phyloP scores from a whole-genome alignment of 805 yeast genomes.

The Lachancea mirantina region DNA sequence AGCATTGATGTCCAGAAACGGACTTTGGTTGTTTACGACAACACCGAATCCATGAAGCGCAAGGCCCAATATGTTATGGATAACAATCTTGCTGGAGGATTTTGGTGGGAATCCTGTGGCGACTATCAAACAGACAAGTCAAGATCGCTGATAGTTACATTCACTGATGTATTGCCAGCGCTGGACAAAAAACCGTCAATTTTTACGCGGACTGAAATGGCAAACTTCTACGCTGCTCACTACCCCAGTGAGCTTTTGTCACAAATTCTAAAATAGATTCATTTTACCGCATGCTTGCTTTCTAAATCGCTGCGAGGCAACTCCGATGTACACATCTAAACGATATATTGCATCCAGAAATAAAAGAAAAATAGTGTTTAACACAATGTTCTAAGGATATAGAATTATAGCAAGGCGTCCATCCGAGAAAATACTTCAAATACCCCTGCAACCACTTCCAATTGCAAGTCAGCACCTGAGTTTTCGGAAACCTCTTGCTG shows the following conservation, averaged over 20 bases:
- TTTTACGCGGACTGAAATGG: slow-evolving; percentile 13
- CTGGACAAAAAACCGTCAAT: slow-evolving; percentile 12
- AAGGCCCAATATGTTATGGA: slow-evolving; percentile 56
- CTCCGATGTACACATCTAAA: too few relatives aligned
- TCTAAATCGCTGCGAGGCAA: too few relatives aligned
- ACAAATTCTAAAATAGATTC: too few relatives aligned
- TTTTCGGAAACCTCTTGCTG: slow-evolving; percentile 38
- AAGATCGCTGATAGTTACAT: slow-evolving; percentile 40
- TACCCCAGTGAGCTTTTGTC: slow-evolving; percentile 17
- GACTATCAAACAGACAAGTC: slow-evolving; percentile 37
- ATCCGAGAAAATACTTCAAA: slow-evolving; percentile 82
- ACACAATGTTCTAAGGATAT: slow-evolving; percentile 1
- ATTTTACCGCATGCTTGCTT: too few relatives aligned
- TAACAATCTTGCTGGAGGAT: slow-evolving; percentile 64
- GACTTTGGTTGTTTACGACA: slow-evolving; percentile 61
- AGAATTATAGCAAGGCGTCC: slow-evolving; percentile 68
- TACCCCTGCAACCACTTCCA: slow-evolving; percentile 92
- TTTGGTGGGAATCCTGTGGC: slow-evolving; percentile 95
- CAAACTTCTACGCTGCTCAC: slow-evolving; percentile 15
- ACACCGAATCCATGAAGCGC: slow-evolving; percentile 38
- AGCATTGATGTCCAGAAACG: slow-evolving; percentile 31
- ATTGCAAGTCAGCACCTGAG: slow-evolving; percentile 48
- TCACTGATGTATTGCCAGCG: slow-evolving; percentile 31
- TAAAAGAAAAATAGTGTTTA: too few relatives aligned
- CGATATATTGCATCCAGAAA: too few relatives aligned